Evolutionary conservation across 495 filamentous ascomycete species (phyloP).

Genomic region (Neurospora hispaniola): DNA sequence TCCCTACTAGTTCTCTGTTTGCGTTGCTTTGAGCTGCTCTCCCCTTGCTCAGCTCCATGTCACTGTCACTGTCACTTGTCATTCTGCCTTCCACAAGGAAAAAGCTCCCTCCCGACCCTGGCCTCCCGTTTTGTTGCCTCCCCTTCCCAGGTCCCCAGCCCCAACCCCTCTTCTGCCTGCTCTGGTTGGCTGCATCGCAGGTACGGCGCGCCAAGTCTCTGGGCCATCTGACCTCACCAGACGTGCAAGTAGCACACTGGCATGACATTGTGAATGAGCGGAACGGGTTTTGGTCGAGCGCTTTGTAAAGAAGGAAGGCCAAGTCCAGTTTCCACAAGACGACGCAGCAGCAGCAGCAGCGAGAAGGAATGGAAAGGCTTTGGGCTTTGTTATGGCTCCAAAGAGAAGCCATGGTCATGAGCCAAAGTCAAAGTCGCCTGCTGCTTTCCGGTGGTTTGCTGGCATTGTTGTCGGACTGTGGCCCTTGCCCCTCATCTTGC

Average conservation of each 20-base stretch:
- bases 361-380: neutral
- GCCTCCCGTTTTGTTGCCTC: constrained; percentile 16
- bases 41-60: constrained; percentile 2
- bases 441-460: neutral
- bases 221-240: constrained; percentile 29
- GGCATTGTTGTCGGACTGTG: neutral
- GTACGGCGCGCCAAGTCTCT: constrained; percentile 21
- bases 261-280: constrained; percentile 8
- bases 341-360: neutral
- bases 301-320: neutral
- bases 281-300: neutral
- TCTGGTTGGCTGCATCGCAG: constrained; percentile 22
- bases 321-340: neutral
- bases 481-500: neutral
- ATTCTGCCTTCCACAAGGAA: constrained; percentile 13
- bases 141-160: constrained; percentile 3
- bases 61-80: neutral
- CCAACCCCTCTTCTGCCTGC: constrained; percentile 21
- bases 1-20: neutral
- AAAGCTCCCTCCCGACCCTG: constrained; percentile 10
- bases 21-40: neutral
- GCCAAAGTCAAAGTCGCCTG: neutral
- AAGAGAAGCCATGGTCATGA: neutral
- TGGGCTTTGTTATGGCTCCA: neutral
- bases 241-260: constrained; percentile 16